A percentile compares a stretch with the other conserved stretches of the same genome.
Conservation (phyloP, 345 rosid species). For the Eucalyptus pumila region DNA sequence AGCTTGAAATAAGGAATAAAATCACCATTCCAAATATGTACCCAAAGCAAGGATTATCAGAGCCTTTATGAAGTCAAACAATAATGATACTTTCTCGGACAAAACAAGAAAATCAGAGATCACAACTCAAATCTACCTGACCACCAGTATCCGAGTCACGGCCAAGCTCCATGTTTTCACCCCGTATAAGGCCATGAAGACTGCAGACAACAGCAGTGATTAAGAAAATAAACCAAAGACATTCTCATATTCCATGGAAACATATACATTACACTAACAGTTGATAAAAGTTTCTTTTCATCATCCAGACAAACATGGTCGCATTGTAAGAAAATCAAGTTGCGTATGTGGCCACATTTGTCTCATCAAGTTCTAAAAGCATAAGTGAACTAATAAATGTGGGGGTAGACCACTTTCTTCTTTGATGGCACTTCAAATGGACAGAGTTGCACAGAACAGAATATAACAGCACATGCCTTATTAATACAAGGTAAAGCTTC, state of each 20-base stretch:
- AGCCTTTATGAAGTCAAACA: not conserved
- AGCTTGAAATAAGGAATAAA: not conserved
- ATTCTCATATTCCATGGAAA: not conserved
- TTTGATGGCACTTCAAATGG: not conserved
- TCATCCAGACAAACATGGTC: not conserved
- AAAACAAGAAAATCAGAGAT: not conserved
- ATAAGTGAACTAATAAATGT: not conserved
- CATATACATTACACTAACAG: not conserved
- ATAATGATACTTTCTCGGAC: not conserved
- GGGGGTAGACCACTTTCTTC: not conserved
- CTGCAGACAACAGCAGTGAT: conserved; percentile 6
- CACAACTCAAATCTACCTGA: not conserved
- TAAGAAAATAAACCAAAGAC: not conserved
- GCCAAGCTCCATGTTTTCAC: conserved; percentile 47
- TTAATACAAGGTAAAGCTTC: conserved; percentile 7
- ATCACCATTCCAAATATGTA: not conserved
- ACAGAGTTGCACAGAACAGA: not conserved
- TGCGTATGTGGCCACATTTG: not conserved
- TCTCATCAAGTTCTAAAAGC: not conserved
- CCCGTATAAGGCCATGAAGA: conserved; percentile 33
- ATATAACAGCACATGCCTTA: conserved; percentile 19
- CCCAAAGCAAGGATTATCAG: not conserved
- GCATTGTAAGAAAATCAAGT: not conserved
- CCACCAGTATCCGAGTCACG: conserved; percentile 31
- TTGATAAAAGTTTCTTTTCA: not conserved